These are phyloP conservation scores for Aspergillus melleus DNA, from an alignment of 2,329 filamentous ascomycete genomes.

Conservation along the genomic window DNA sequence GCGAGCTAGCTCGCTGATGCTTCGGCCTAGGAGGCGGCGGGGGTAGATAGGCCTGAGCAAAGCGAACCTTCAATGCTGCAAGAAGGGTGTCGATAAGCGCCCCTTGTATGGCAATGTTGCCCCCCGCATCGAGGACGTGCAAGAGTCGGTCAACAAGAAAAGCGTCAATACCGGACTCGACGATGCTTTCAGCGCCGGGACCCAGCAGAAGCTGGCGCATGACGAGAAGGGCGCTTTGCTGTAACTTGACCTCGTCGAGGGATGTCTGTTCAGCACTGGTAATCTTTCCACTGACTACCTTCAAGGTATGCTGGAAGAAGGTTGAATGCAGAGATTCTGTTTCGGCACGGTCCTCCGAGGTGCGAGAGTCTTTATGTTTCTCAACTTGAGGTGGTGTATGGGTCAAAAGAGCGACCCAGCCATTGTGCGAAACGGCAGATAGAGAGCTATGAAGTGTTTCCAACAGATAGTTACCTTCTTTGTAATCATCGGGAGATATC, in stretches of 20 bases:
- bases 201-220: conserved; percentile 52
- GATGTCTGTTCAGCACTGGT: conserved; percentile 34
- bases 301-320: conserved; percentile 34
- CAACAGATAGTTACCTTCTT: conserved; percentile 76
- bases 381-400: conserved; percentile 55
- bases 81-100: conserved; percentile 77
- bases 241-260: conserved; percentile 63
- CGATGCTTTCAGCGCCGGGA: conserved; percentile 39
- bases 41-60: conserved; percentile 38
- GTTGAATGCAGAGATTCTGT: conserved; percentile 33
- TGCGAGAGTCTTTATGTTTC: conserved; percentile 44
- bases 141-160: conserved; percentile 68
- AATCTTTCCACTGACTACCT: conserved; percentile 27
- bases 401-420: conserved; percentile 69
- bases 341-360: conserved; percentile 50
- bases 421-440: conserved; percentile 64
- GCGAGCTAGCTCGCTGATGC: conserved; percentile 39
- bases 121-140: conserved; percentile 56
- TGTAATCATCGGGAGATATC: conserved; percentile 61
- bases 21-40: conserved; percentile 30
- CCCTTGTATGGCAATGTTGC: conserved; percentile 72
- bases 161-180: conserved; percentile 62
- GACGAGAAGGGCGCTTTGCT: conserved; percentile 68
- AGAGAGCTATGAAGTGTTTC: conserved; percentile 73
- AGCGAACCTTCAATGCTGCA: conserved; percentile 66